Conservation (phyloP, 805 yeast genomes). For the Tetrapisispora namnaoensis region DNA sequence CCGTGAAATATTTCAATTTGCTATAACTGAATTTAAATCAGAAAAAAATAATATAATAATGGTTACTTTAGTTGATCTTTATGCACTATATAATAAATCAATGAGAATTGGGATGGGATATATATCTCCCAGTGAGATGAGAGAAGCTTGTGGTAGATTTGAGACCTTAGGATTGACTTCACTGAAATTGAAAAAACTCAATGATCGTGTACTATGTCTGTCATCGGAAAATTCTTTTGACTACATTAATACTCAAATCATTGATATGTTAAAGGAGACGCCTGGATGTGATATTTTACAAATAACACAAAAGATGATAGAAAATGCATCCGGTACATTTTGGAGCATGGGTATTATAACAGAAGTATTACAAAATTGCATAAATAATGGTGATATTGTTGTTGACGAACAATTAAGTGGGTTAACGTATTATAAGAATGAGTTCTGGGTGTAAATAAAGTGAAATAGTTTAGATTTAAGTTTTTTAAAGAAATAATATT, state of each 20-base stretch:
- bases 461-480: background rate
- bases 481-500: background rate
- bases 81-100: constrained; percentile 52
- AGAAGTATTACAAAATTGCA: constrained; percentile 53
- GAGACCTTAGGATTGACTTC: constrained; percentile 44
- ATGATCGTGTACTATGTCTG: constrained; percentile 29
- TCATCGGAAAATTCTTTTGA: constrained; percentile 26
- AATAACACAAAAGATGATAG: constrained; percentile 21
- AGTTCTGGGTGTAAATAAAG: constrained; percentile 12
- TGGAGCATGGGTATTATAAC: constrained; percentile 60
- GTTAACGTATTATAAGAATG: constrained; percentile 49
- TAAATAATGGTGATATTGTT: constrained; percentile 47
- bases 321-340: constrained; percentile 29
- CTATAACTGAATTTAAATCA: constrained; percentile 33
- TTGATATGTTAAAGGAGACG: constrained; percentile 14
- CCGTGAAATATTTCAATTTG: constrained; percentile 68
- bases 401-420: constrained; percentile 65
- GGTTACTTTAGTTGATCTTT: constrained; percentile 53
- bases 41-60: constrained; percentile 37
- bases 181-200: constrained; percentile 29
- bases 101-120: constrained; percentile 57
- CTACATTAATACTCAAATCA: constrained; percentile 21
- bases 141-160: constrained; percentile 49
- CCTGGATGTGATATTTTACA: constrained; percentile 26
- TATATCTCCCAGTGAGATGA: constrained; percentile 60